These are phyloP conservation scores for Ilex asprella DNA, from an alignment of 257 asterid species.

Conservation along the genomic window DNA sequence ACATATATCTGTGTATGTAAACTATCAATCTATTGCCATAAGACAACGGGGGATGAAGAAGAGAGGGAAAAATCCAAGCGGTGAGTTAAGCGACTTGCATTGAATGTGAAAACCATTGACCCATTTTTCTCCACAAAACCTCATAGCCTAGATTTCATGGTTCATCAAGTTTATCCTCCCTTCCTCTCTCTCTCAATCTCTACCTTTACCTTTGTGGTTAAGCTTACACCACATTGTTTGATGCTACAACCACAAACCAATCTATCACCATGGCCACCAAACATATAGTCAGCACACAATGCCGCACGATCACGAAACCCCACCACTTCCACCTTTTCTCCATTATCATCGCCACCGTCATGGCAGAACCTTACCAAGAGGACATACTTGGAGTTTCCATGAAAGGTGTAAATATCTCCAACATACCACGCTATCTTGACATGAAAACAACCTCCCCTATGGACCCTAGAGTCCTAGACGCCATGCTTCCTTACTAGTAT, in stretches of 20 bases:
- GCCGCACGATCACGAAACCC: conserved; percentile 32
- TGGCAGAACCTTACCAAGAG: conserved; percentile 46
- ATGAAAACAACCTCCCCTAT: conserved; percentile 97
- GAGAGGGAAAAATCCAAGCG: conserved; percentile 11
- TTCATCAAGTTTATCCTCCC: background rate
- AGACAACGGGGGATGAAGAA: background rate
- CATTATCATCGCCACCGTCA: conserved; percentile 25
- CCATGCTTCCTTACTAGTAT: conserved; percentile 89
- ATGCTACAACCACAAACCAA: background rate
- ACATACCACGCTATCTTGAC: conserved; percentile 90
- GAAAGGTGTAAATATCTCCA: conserved; percentile 90
- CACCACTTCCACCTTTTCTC: conserved; percentile 26
- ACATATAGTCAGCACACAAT: conserved; percentile 40
- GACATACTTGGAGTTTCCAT: conserved; percentile 44
- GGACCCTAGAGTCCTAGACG: conserved; percentile 88
- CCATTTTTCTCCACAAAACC: conserved; percentile 11
- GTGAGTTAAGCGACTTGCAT: conserved; percentile 10
- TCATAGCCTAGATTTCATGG: conserved; percentile 24
- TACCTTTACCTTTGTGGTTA: background rate
- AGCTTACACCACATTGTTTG: background rate
- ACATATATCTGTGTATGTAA: background rate
- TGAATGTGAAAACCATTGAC: conserved; percentile 19
- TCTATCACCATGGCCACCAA: conserved; percentile 45
- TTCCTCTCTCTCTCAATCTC: background rate
- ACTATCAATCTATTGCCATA: conserved; percentile 4